Evolutionary conservation across 2,329 filamentous ascomycete genomes (phyloP), one percentile per base, ranked within the genome.

Genomic region (Xylariaceae sp.): DNA sequence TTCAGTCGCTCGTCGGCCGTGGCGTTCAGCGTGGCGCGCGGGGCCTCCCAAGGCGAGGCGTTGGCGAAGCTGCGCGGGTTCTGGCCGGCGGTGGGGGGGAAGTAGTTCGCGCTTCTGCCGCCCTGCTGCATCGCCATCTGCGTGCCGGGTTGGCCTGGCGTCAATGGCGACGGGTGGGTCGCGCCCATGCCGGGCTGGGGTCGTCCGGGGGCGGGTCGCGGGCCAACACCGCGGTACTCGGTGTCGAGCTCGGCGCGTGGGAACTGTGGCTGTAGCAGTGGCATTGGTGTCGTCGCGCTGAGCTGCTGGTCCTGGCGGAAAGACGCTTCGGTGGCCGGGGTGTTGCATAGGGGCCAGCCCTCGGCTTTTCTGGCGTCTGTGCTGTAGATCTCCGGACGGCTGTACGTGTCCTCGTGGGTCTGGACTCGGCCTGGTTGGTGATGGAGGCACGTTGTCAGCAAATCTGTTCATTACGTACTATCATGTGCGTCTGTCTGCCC

Each of bases 1-100:
- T 63, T 55, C 21, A 53, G 22, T 10, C 59, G 55, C 49, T 67
- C 65, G 7, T 59, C 44, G 22, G 58, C 51, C 0, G 66, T 66
- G 15, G 61, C 57, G 36, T 59, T 65, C 26, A 66, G 50, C 15
- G 63, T 67, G 1, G 63, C 65, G 19, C 65, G 47, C 3, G 42
- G 58, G 21, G 39, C 18, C 12, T 47, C 47, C n/a, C 43, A 19
- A 16, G 9, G 16, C 8, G 47, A 34, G 12, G 19, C 42, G n/a
- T 46, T 37, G 2, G 10, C 22, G 26, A 51, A n/a, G 54, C 56
- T 37, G 29, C 21, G 22, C 15, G 18, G 26, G 13, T 7, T 22
- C 40, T 37, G 44, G 29, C 32, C 40, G 32, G 5, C 19, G 15
- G 5, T 16, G 10, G 5, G 21, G 13, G 9, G 9, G 41, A 8